A percentile compares a stretch with the other conserved stretches of the same genome.
Conservation (phyloP, 176 grass and related monocot genomes). For the Hordeum vulgare region DNA sequence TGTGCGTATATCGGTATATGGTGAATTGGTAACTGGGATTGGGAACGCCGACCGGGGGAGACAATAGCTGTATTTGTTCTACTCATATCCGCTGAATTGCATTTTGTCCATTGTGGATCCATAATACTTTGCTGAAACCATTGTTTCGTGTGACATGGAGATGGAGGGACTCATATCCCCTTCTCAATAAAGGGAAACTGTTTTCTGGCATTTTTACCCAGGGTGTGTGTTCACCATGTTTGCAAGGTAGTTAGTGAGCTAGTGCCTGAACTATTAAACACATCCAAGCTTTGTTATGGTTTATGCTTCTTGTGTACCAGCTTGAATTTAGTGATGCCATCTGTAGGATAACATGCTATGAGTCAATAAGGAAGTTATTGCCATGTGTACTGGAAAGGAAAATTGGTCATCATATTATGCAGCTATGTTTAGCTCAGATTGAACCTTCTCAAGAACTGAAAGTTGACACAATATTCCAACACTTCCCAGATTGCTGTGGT, state of each 20-base stretch:
- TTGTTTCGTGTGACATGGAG: neutral
- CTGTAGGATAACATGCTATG: neutral
- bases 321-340: neutral
- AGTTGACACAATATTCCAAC: neutral
- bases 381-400: neutral
- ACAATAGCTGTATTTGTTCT: neutral
- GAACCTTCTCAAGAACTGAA: neutral
- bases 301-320: neutral
- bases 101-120: neutral
- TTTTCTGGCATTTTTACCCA: neutral
- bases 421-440: neutral
- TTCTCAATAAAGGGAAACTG: neutral
- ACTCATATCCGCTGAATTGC: neutral
- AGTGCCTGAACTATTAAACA: neutral
- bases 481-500: neutral
- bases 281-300: neutral
- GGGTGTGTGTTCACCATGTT: neutral
- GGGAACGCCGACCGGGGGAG: neutral
- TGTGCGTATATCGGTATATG: neutral
- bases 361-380: neutral
- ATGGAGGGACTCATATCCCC: neutral
- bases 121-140: neutral
- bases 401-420: neutral
- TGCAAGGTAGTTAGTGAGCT: neutral
- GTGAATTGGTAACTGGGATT: neutral